Evolutionary conservation across 192 early-diverging fungal genomes (phyloP), one percentile per base, ranked within the genome.

Genomic region (Coemansia sp.): DNA sequence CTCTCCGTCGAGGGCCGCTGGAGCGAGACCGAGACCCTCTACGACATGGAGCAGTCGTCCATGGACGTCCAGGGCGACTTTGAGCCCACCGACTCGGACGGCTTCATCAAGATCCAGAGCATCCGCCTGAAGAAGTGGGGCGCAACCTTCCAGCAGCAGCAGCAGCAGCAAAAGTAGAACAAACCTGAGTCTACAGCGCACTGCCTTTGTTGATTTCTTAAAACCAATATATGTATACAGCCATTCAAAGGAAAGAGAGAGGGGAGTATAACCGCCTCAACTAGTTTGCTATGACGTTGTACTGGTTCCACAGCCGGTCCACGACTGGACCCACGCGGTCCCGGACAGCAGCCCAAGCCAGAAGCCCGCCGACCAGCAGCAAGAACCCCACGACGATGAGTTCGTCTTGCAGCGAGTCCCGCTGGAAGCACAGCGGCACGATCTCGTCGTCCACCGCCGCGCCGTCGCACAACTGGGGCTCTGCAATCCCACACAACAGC

Each of bases 61-160:
- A 99, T 99, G 97, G 95, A 98, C 79, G 89, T 89, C 46, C 89
- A 89, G 56, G 92, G 92, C 70, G 94, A 94, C 59, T 96, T 96
- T 85, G 88, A 93, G 68, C 97, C 95, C n/a, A 64, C 75, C 39
- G 95, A 96, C 74, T 93, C 95, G 35, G 93, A 95, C 49, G 97
- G 97, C 29, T 99, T 99, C 76, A 99, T 99, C 89, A 95, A 94
- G 87, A 95, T 94, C 74, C 94, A 95, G 74, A 89, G 90, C 64
- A 99, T 99, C 79, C 91, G 97, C 45, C 86, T 99, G 60, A 93
- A 91, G 87, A 93, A 93, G 84, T 93, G 90, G 90, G 78, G 83
- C 56, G 67, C 73, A 17, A 75, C 79, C 42, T 41, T 77, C 67
- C 70, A 70, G 66, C 60, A 49, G 22, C 47, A 37, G 9, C 12